Evolutionary conservation across 2,329 filamentous ascomycete species (phyloP).

Genomic region (Arthrobotrys iridis): DNA sequence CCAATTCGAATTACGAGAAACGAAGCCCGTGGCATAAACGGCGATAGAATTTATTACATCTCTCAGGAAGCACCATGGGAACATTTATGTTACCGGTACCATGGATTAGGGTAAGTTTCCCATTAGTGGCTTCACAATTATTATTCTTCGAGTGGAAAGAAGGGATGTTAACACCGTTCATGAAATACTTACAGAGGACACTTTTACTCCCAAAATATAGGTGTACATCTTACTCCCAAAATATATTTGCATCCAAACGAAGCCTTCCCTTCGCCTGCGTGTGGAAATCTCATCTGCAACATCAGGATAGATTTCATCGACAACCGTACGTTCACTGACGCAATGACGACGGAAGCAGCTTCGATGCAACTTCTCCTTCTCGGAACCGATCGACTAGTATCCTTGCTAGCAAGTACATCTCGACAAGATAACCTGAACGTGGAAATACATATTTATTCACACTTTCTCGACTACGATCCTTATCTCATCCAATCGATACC

Average conservation of each 20-base stretch:
- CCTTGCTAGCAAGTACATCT: background rate
- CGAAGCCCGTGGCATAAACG: background rate
- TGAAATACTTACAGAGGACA: background rate
- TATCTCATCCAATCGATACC: too few relatives aligned
- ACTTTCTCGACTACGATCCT: background rate
- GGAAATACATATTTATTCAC: background rate
- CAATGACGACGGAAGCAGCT: background rate
- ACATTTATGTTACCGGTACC: background rate
- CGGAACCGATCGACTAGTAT: background rate
- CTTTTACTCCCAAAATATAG: background rate
- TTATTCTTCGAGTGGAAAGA: background rate
- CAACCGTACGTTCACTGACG: background rate
- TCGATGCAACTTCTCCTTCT: background rate
- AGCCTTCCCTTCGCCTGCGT: background rate
- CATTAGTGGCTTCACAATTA: too few relatives aligned
- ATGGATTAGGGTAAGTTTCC: background rate
- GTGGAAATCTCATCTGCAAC: background rate
- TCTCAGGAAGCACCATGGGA: background rate
- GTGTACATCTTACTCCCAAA: background rate
- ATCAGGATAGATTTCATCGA: slow-evolving; percentile 12
- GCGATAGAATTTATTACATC: background rate
- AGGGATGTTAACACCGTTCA: background rate
- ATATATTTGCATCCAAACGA: background rate
- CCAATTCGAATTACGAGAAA: slow-evolving; percentile 2
- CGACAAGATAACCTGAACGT: background rate